Evolutionary conservation across 805 yeast species (phyloP).

Genomic region (Pichia scutulata): DNA sequence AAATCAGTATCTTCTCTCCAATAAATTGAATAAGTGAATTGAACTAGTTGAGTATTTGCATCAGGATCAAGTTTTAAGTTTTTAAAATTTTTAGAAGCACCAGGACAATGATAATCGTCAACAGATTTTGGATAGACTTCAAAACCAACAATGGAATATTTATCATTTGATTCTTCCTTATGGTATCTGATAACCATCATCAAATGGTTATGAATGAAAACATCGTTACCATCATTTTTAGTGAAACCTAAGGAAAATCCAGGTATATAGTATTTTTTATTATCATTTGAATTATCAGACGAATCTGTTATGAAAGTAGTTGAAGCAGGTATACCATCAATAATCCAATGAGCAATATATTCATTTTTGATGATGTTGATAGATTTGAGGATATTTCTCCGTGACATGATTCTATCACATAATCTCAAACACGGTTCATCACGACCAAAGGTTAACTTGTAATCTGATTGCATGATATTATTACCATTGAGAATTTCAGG

Average conservation of each 20-base stretch:
- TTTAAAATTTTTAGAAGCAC: constrained; percentile 52
- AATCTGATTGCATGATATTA: constrained; percentile 68
- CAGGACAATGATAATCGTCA: constrained; percentile 61
- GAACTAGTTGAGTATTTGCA: constrained; percentile 40
- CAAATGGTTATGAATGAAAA: constrained; percentile 70
- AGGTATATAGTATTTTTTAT: constrained; percentile 62
- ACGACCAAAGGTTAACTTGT: constrained; percentile 52
- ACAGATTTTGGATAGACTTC: constrained; percentile 86
- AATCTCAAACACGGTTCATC: constrained; percentile 59
- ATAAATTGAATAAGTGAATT: constrained; percentile 78
- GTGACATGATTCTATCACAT: constrained; percentile 59
- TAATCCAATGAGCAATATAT: constrained; percentile 75
- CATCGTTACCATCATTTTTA: constrained; percentile 48
- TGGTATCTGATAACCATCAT: constrained; percentile 75
- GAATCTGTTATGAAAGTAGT: constrained; percentile 62
- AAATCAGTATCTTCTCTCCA: constrained; percentile 77
- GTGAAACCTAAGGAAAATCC: constrained; percentile 82
- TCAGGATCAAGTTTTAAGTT: constrained; percentile 46
- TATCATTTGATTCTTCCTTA: constrained; percentile 35
- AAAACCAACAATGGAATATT: constrained; percentile 71
- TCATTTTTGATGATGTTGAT: constrained; percentile 55
- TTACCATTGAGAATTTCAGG: constrained; percentile 80
- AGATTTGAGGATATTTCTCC: constrained; percentile 46
- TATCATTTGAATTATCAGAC: constrained; percentile 35
- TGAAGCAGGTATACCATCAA: constrained; percentile 83